phyloP scores from a whole-genome alignment of 192 early-diverging fungal species.

The Entomortierella parvispora region DNA sequence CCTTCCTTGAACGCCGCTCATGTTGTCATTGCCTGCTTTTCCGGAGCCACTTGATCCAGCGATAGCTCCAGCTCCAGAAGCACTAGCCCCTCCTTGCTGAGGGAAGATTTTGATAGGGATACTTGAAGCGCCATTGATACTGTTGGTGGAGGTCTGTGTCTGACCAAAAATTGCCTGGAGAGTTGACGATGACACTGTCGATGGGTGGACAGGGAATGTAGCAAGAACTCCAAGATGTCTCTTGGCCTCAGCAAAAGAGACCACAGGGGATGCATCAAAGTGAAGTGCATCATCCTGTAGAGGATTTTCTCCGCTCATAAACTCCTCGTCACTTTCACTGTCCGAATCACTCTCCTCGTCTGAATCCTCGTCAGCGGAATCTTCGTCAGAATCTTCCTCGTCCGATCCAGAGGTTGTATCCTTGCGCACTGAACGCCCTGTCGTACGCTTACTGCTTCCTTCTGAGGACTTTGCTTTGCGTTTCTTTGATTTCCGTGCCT shows the following conservation, averaged over 20 bases:
- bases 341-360: background rate
- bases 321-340: background rate
- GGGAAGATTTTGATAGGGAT: conserved; percentile 33
- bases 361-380: background rate
- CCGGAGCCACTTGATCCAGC: conserved; percentile 18
- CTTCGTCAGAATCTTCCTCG: conserved; percentile 9
- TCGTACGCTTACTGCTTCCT: too few species aligned
- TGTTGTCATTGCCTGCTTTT: conserved; percentile 7
- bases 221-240: conserved; percentile 16
- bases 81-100: conserved; percentile 27
- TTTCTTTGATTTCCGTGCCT: conserved; percentile 5
- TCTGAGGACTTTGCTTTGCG: too few species aligned
- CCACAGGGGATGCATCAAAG: conserved; percentile 22
- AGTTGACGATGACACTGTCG: background rate
- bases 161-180: conserved; percentile 18
- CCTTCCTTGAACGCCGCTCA: conserved; percentile 44
- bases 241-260: conserved; percentile 23
- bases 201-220: conserved; percentile 32
- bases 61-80: conserved; percentile 20
- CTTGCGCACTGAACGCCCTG: too few species aligned
- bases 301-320: background rate
- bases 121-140: conserved; percentile 4
- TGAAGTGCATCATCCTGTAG: background rate
- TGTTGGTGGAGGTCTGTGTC: background rate
- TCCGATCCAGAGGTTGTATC: background rate